Evolutionary conservation across 768 basidiomycete species (phyloP), one percentile per base, ranked within the genome.

Genomic region (Imleria badia): DNA sequence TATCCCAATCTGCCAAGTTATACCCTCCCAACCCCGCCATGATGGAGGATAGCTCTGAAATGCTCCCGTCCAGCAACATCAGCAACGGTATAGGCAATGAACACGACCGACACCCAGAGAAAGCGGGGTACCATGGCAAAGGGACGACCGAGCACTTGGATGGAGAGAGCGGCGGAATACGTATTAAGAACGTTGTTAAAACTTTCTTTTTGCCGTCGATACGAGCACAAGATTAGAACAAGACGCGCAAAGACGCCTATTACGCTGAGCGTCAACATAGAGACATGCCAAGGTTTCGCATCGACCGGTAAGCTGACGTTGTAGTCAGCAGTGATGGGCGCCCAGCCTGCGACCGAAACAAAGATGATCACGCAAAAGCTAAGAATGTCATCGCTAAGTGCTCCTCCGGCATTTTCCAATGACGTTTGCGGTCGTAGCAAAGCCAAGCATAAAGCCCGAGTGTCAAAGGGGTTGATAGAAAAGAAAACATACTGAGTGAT

Each of bases 291-390:
- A 20, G 74, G 63, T 11, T 73, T 69, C 4, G 76, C 79, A 48
- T 78, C 60, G 3, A 58, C 75, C 0, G 81, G 81, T 1, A 83
- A 66, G 23, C 76, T 71, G 58, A 76, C 77, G 58, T 81, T 81
- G 63, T 80, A 83, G 62, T 83, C 81, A 7, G 81, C 81, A 5
- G 80, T 81, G 1, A 82, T 59, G 2, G 79, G 75, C 1, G 78
- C 76, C 81, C 79, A 81, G 61, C 81, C 79, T 11, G 75, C 67
- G 36, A 76, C 70, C 0, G 74, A 73, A 2, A 77, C 79, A 63
- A 81, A 83, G 26, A 82, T 67, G 60, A 82, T 78, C 3, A 75
- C 77, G 26, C 81, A 78, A 48, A 80, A 84, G 52, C 75, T 73
- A 13, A 84, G 67, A n/a, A 82, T 66, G 51, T 81, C 78, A 1